Base-by-base conservation (phyloP, 371 early-diverging fungal species). In the Mortierella sp. region DNA sequence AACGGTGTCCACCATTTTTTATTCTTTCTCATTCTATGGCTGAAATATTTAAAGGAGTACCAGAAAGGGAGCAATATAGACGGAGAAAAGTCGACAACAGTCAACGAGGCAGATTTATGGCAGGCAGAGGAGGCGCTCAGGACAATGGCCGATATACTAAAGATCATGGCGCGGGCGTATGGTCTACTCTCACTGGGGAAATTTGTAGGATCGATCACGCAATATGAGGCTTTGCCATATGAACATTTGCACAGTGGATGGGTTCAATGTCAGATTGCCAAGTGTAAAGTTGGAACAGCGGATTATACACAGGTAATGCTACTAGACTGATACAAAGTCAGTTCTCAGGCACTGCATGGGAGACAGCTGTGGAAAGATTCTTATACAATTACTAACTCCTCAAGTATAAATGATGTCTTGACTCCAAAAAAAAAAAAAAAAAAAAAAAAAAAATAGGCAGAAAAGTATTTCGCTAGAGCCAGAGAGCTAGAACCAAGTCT, bases 401-500 rank as follows among this genome's bases (percentile, higher is more conserved):
- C 43, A 16, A 44, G 7, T 25, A 45, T 45, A n/a, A n/a, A 50
- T 25, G 15, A 52, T 26, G 29, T 5, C 21, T 23, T 16, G 46
- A 30, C 9, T n/a, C n/a, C n/a, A n/a, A n/a, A n/a, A n/a, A n/a
- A n/a, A n/a, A n/a, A n/a, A n/a, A n/a, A n/a, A n/a, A n/a, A n/a
- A n/a, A n/a, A n/a, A n/a, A n/a, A n/a, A n/a, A n/a, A n/a, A n/a
- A 46, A 26, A 57, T 57, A 87, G 83, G 85, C 88, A 1, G 83
- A 81, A 11, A 71, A 67, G 47, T 81, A 75, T 43, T 89, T 90
- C 66, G 66, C 57, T 15, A 80, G 70, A 2, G 83, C 82, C n/a
- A 85, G 87, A 47, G 58, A 81, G 43, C 30, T 87, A 28, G 93
- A 93, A 45, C 92, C 93, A 3, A 87, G 83, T 65, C 84, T 90